Evolutionary conservation across 306 rosid species (phyloP), one percentile per base, ranked within the genome.

Genomic region (Glycine latifolia): DNA sequence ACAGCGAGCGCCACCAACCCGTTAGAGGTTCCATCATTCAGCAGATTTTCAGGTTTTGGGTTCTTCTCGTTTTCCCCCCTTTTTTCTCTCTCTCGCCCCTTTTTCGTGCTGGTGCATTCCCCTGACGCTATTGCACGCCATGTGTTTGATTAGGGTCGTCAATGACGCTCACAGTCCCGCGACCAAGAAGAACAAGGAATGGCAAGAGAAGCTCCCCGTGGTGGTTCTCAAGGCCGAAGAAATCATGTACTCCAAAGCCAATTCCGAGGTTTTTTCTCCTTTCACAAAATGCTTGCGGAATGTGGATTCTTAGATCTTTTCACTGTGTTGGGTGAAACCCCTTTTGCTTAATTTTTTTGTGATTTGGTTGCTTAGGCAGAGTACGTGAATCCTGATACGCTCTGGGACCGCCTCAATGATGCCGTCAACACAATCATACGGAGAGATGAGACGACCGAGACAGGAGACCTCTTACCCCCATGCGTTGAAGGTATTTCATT

Each of bases 161-260:
- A 78, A 76, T 78, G 98, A 90, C 43, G 80, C 88, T 80, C 99
- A 96, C 79, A 80, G 89, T 70, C 67, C 95, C 11, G 87, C 81
- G 6, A 96, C 98, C 46, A 96, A 90, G 81, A 90, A 89, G 89
- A 96, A 96, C 90, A 92, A 91, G 87, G 98, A 96, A 82, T 96
- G 99, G 97, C 99, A 86, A 54, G 98, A 96, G 84, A 96, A 96
- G 85, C 87, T 91, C 1, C 98, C 99, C 1, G 63, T 76, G 26
- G 99, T 96, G 77, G 99, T 96, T 89, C 87, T 93, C 3, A 96
- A 74, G 85, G 99, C 98, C 37, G 99, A 96, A 83, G 97, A 94
- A 90, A 96, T 96, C 86, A 92, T 96, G 95, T 96, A 96, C 86
- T 96, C 99, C 78, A 96, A 96, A 80, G 99, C 99, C 33, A 92